Evolutionary conservation across 441 rosid genomes (phyloP), one percentile per base, ranked within the genome.

Genomic region (Populus tomentosa): DNA sequence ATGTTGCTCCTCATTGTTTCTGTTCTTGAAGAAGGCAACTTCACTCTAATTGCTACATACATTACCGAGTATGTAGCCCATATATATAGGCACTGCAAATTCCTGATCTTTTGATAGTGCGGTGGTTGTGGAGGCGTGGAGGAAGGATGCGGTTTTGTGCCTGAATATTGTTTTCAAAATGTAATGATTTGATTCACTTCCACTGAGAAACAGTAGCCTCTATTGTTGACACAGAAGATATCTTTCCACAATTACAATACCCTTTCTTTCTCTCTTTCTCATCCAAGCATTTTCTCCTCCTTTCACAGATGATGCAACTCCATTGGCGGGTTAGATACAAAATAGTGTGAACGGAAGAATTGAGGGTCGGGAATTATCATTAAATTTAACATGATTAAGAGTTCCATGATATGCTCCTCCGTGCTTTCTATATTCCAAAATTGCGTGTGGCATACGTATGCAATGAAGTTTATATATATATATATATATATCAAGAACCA

Each of bases 81-180:
- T 61, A 72, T 61, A 33, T 33, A 30, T 30, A 30, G 32, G 32
- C 32, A 30, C 32, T 30, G 0, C 32, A 30, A 30, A 30, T 30
- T 30, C 32, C 32, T 30, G 32, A 30, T 30, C 61, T 68, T 70
- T 11, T 64, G 72, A 16, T 73, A 85, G 90, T 82, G 90, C 76
- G 89, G 86, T 85, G 74, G 90, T 81, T 85, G 85, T 63, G 80
- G 69, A 67, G 30, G 69, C 78, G 86, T 82, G 87, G 77, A 78
- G 69, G 81, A 38, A 71, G 21, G 26, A 30, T 72, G 73, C 63
- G 78, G 77, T 14, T 69, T 77, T 50, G 65, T 64, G 80, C 36
- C 7, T 33, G 36, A 6, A 5, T 33, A 33, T 33, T 18, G 2
- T 32, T 23, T 59, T 76, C 83, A 46, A 78, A 40, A 77, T 73